Evolutionary conservation across 306 rosid species (phyloP), one percentile per base, ranked within the genome.

Genomic region (Cicer chorassanicum): DNA sequence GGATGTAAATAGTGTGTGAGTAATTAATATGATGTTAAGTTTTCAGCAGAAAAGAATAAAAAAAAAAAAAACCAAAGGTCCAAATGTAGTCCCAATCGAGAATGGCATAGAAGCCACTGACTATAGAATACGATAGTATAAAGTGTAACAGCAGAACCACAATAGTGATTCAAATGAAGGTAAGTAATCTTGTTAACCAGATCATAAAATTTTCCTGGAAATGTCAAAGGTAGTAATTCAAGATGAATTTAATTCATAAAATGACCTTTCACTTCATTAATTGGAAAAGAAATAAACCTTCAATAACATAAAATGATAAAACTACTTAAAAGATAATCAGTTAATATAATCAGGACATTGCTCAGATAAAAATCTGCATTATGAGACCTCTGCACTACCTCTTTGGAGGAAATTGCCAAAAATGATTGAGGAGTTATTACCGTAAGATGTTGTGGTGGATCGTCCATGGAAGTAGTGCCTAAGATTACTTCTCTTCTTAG

Each of bases 401-500:
- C 12, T 13, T 59, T 13, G n/a, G 36, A 56, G 68, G 73, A 29
- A 34, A 48, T 49, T 16, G 50, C 15, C 55, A 44, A 18, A 67
- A 76, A 9, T 49, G 72, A 61, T 44, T 73, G 53, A 73, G 42
- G 67, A 65, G 65, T 80, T 69, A 12, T 82, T 87, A 94, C 98
- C 86, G 95, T 86, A 68, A 94, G 78, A 74, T 88, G 88, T 68
- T 78, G 90, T 38, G 91, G 88, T 70, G 97, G 89, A 40, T 94
- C 92, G 50, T 88, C 90, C 72, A 94, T 79, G 78, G 88, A 81
- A 19, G 97, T 77, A 81, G 93, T 83, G 21, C 98, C 98, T 10
- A 94, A 85, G 81, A 94, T 83, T 51, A 94, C 82, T 88, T 94
- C 98, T 77, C 98, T 91, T 76, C 70, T 87, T 60, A 91, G 82